Base-by-base conservation (phyloP, 192 early-diverging fungal species). In the Gaertneriomyces sp. region DNA sequence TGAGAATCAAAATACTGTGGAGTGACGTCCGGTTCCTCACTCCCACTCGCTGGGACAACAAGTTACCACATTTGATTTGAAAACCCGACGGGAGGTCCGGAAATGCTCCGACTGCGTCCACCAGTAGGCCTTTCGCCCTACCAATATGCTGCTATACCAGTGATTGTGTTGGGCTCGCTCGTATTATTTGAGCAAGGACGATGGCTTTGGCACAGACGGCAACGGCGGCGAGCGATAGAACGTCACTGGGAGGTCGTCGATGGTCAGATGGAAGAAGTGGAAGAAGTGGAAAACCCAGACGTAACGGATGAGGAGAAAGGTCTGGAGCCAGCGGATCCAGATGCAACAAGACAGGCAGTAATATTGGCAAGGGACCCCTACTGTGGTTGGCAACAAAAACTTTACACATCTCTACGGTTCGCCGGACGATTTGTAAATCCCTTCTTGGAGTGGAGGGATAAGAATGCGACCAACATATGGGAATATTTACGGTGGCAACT, bases 351-450 rank as follows among this genome's bases (percentile, higher is more conserved):
- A 2, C 9, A 56, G 12, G 57, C 63, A 5, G 63, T 66, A 5
- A 64, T 57, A 8, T 11, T 56, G 43, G n/a, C 44, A 41, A 45
- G 61, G 41, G 53, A n/a, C 12, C 16, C 42, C 6, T 40, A 42
- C 9, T 42, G 45, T 5, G 19, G 12, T 7, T 73, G 64, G 68
- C 57, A 50, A 41, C 66, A 72, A 57, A 72, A 66, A 60, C 45
- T 72, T 19, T 78, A 60, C 66, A 68, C 70, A 25, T 74, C 72
- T 16, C 55, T 78, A 4, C 49, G 25, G 20, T 58, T 78, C 33
- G 71, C 71, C 20, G 76, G 80, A 5, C 67, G 77, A 9, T 85
- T 78, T 79, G 81, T 81, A 1, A 85, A 85, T 62, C 84, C 84
- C n/a, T 85, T 83, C 68, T 51, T 74, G 58, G 81, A 85, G 65